Conservation (phyloP, 768 basidiomycete genomes). For the Myochromella boudieri region DNA sequence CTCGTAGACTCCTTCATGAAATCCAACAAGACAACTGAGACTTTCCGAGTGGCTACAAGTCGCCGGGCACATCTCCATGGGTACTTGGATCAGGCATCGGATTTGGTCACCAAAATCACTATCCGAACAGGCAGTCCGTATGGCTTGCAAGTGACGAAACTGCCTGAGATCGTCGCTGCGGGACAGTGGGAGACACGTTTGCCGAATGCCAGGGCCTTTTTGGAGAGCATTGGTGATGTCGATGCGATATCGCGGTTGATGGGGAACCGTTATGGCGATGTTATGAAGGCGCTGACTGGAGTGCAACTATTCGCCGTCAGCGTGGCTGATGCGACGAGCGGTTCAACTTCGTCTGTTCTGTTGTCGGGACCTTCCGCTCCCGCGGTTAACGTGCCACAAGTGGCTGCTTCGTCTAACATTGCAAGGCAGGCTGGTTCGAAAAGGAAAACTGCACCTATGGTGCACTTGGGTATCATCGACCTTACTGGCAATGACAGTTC, state of each 20-base stretch:
- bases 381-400: no score
- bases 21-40: slow-evolving; percentile 9
- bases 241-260: slow-evolving; percentile 27
- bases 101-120: slow-evolving; percentile 25
- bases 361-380: no score
- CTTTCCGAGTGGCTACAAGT: slow-evolving; percentile 19
- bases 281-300: slow-evolving; percentile 24
- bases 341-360: no score
- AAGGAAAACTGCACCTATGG: no score
- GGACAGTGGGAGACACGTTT: slow-evolving; percentile 24
- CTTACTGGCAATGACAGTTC: no score
- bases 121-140: slow-evolving; percentile 25
- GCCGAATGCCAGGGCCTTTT: slow-evolving; percentile 22
- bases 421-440: no score
- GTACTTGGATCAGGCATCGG: slow-evolving; percentile 16
- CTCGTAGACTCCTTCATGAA: slow-evolving; percentile 27
- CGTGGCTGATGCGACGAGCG: neutral
- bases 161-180: slow-evolving; percentile 18
- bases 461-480: no score
- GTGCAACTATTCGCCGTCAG: slow-evolving; percentile 1
- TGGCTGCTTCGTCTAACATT: no score
- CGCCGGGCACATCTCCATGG: slow-evolving; percentile 25
- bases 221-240: slow-evolving; percentile 26
- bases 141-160: slow-evolving; percentile 28
- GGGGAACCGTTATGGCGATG: slow-evolving; percentile 30